A percentile compares a stretch with the other conserved stretches of the same genome.
phyloP scores from a whole-genome alignment of 2,329 filamentous ascomycete species.

The Xylaria sp. region DNA sequence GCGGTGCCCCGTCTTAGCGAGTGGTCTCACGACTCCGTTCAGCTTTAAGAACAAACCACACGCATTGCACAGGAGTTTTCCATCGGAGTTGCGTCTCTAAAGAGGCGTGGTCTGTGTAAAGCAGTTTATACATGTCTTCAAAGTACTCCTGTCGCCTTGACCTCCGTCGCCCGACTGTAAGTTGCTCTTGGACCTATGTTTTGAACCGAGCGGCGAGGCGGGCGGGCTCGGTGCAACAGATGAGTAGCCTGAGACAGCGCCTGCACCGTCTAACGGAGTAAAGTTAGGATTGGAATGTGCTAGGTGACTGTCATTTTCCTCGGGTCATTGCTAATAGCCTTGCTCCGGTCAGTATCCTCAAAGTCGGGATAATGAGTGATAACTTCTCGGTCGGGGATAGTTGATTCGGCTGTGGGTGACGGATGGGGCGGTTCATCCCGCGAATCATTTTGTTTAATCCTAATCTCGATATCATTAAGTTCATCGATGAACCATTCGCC shows the following conservation, averaged over 20 bases:
- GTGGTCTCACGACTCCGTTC: conserved; percentile 86
- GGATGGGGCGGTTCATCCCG: background rate
- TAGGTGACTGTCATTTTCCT: no score
- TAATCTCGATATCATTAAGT: background rate
- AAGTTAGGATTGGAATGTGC: conserved; percentile 78
- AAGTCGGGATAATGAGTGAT: background rate
- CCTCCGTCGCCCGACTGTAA: conserved; percentile 64
- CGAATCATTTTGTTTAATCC: background rate
- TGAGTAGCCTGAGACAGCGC: conserved; percentile 74
- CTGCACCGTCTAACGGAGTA: conserved; percentile 68
- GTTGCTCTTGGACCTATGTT: conserved; percentile 70
- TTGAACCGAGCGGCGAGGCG: conserved; percentile 66
- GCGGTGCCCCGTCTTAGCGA: no score
- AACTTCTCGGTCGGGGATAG: background rate
- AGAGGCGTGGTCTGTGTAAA: conserved; percentile 97
- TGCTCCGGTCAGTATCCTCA: background rate
- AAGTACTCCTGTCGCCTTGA: conserved; percentile 66
- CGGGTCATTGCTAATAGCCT: no score
- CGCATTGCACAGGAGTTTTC: conserved; percentile 97
- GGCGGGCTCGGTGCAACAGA: conserved; percentile 75
- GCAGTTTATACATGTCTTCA: conserved; percentile 90
- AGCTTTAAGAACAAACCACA: conserved; percentile 83
- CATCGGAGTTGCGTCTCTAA: conserved; percentile 96
- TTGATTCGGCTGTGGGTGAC: background rate
- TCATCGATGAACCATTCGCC: conserved; percentile 46